Evolutionary conservation across 129 eudicot species (phyloP).

Genomic region (Pittosporum tobira): DNA sequence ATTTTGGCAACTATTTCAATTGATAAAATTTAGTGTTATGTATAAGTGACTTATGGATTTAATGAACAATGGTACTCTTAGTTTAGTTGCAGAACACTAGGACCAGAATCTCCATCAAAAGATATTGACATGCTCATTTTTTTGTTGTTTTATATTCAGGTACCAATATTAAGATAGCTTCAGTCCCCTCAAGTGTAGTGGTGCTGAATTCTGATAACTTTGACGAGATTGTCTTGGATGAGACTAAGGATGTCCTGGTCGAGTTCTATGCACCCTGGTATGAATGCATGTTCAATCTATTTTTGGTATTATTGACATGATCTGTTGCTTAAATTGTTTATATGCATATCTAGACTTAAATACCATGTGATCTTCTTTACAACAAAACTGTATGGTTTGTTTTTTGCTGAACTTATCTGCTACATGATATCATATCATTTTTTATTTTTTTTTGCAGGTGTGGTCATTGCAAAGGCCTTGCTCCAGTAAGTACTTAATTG

Average conservation of each 20-base stretch:
- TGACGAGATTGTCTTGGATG: slow-evolving; percentile 72
- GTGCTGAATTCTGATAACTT: slow-evolving; percentile 78
- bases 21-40: not conserved
- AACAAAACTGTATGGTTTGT: not conserved
- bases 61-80: not conserved
- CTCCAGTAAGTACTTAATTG: slow-evolving; percentile 67
- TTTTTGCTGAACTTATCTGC: not conserved
- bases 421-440: no score
- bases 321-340: slow-evolving; percentile 3
- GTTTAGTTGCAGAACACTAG: not conserved
- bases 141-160: slow-evolving; percentile 42
- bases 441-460: slow-evolving; percentile 70
- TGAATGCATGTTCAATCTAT: not conserved
- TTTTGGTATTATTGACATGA: not conserved
- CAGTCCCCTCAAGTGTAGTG: slow-evolving; percentile 83
- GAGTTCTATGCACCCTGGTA: slow-evolving; percentile 99
- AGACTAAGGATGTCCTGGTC: slow-evolving; percentile 76
- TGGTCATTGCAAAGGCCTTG: slow-evolving; percentile 98
- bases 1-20: not conserved
- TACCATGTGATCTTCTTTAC: not conserved
- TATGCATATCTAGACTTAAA: not conserved
- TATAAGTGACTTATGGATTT: not conserved
- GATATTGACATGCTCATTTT: not conserved
- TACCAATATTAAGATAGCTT: slow-evolving; percentile 75
- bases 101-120: not conserved